These are phyloP conservation scores for Penicillium sp. DNA, from an alignment of 2,329 filamentous ascomycete genomes.

Conservation along the genomic window DNA sequence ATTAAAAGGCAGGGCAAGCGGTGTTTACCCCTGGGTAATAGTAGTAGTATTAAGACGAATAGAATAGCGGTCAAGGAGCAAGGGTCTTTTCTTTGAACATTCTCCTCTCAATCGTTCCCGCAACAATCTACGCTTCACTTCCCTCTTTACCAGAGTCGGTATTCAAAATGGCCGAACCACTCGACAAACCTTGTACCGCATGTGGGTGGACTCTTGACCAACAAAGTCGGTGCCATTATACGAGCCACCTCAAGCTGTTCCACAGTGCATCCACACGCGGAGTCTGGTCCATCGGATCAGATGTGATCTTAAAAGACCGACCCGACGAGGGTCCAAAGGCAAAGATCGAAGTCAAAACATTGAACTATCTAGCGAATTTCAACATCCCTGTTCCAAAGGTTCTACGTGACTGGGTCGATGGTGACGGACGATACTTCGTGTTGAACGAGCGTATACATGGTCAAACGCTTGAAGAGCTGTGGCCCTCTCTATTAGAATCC, in stretches of 20 bases:
- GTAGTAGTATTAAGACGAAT: no score
- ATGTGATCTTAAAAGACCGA: slow-evolving; percentile 17
- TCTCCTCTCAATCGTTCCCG: no score
- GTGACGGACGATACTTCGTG: slow-evolving; percentile 14
- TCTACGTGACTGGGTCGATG: slow-evolving; percentile 17
- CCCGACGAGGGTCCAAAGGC: slow-evolving; percentile 14
- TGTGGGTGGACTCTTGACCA: slow-evolving; percentile 10
- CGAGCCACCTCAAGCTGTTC: slow-evolving; percentile 17
- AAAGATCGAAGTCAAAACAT: slow-evolving; percentile 11
- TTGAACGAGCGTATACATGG: slow-evolving; percentile 11
- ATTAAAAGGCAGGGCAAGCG: no score
- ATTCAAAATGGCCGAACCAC: not conserved
- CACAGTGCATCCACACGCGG: slow-evolving; percentile 9
- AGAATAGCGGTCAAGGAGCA: no score
- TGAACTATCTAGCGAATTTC: slow-evolving; percentile 7
- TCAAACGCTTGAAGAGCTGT: slow-evolving; percentile 14
- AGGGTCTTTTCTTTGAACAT: no score
- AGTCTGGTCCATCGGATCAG: slow-evolving; percentile 16
- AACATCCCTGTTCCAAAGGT: slow-evolving; percentile 14
- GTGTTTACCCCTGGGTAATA: no score
- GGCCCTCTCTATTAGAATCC: slow-evolving; percentile 8
- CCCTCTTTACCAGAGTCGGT: no score
- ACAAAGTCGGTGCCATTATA: slow-evolving; percentile 11
- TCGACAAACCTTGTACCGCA: slow-evolving; percentile 2
- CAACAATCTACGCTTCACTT: no score